Conservation (phyloP, 1,139 yeast genomes). For the Yamadazyma pseudoaaseri region DNA sequence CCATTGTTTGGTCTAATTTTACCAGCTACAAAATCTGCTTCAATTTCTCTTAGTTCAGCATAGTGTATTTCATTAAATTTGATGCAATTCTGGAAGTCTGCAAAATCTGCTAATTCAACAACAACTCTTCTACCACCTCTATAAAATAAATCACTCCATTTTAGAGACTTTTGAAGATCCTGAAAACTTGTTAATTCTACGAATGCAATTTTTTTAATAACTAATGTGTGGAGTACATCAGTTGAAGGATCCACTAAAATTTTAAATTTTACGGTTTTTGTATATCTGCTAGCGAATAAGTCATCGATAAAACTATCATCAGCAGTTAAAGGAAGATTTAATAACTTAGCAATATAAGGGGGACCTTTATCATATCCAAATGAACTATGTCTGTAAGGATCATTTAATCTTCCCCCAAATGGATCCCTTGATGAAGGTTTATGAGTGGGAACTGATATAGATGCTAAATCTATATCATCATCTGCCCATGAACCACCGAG, state of each 20-base stretch:
- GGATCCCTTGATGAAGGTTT: slow-evolving; percentile 14
- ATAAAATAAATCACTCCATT: slow-evolving; percentile 47
- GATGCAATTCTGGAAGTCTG: slow-evolving; percentile 47
- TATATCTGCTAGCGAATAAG: slow-evolving; percentile 42
- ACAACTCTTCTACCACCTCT: slow-evolving; percentile 39
- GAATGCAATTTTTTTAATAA: slow-evolving; percentile 56
- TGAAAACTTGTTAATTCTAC: slow-evolving; percentile 51
- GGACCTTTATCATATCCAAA: slow-evolving; percentile 35
- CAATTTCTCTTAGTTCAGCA: slow-evolving; percentile 28
- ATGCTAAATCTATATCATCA: slow-evolving; percentile 67
- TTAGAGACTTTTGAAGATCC: slow-evolving; percentile 46
- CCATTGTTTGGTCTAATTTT: slow-evolving; percentile 13
- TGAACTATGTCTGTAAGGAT: slow-evolving; percentile 9
- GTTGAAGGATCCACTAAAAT: slow-evolving; percentile 44
- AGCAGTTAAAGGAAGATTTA: slow-evolving; percentile 46
- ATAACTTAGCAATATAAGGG: slow-evolving; percentile 57
- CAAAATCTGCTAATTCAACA: slow-evolving; percentile 47
- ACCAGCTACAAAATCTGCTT: slow-evolving; percentile 29
- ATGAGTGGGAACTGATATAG: slow-evolving; percentile 57
- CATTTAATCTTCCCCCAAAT: slow-evolving; percentile 9
- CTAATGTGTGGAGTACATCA: slow-evolving; percentile 38
- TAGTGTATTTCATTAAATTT: slow-evolving; percentile 38
- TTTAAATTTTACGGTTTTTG: slow-evolving; percentile 39
- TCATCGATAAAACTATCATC: slow-evolving; percentile 41
- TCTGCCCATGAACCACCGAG: slow-evolving; percentile 76